Evolutionary conservation across 257 asterid genomes (phyloP).

Genomic region (Mentha longifolia): DNA sequence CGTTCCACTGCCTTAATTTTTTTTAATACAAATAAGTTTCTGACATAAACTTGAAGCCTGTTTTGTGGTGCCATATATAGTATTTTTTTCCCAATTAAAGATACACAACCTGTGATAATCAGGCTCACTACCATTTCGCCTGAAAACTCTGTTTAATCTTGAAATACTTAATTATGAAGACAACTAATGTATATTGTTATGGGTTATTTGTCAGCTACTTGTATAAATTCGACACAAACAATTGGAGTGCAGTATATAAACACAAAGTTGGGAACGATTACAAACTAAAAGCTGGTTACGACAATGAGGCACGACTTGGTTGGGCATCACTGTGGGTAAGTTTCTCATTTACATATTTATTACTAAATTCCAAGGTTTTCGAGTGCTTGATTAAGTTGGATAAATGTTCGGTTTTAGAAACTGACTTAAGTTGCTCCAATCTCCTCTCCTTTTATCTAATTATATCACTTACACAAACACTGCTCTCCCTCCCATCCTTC

Average conservation of each 20-base stretch:
- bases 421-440: not conserved
- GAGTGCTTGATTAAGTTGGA: not conserved
- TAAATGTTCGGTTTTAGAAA: not conserved
- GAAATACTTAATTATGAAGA: constrained; percentile 21
- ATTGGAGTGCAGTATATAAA: constrained; percentile 85
- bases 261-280: constrained; percentile 80
- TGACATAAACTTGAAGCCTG: not conserved
- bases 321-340: constrained; percentile 99
- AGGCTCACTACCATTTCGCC: not conserved
- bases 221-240: constrained; percentile 76
- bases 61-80: not conserved
- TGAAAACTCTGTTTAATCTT: not conserved
- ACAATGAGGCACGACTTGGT: constrained; percentile 80
- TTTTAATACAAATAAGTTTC: not conserved
- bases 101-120: not conserved
- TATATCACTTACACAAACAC: not conserved
- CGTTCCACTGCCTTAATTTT: not conserved
- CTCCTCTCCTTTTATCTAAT: not conserved
- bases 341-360: constrained; percentile 1
- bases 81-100: not conserved
- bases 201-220: constrained; percentile 60
- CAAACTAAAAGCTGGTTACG: constrained; percentile 93
- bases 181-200: constrained; percentile 18
- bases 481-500: not conserved
- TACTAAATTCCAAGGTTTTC: not conserved